phyloP scores from a whole-genome alignment of 805 yeast species.

The Cephaloascus fragrans region DNA sequence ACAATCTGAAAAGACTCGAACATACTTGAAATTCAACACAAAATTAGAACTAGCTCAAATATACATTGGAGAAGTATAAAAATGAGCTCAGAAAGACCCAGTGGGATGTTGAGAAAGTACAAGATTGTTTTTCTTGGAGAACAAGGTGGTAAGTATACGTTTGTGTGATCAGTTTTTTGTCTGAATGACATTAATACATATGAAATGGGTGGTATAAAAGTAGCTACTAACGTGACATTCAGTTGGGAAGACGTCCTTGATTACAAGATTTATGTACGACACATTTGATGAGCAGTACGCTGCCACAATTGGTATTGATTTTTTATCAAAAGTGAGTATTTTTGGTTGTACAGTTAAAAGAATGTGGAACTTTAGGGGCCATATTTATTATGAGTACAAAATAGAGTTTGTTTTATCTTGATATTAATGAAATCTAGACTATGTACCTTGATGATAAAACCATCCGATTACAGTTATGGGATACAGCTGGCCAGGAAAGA shows the following conservation, averaged over 20 bases:
- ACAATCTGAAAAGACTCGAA: too few relatives aligned
- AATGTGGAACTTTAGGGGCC: too few relatives aligned
- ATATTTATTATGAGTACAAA: too few relatives aligned
- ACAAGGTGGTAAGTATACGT: constrained; percentile 61
- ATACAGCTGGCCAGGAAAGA: constrained; percentile 95
- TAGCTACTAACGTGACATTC: background rate
- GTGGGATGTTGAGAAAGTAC: constrained; percentile 46
- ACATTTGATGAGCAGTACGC: constrained; percentile 93
- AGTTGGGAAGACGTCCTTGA: constrained; percentile 93
- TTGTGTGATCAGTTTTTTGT: background rate
- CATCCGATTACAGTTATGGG: constrained; percentile 92
- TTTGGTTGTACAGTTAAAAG: too few relatives aligned
- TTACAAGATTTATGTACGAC: constrained; percentile 97
- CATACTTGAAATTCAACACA: too few relatives aligned
- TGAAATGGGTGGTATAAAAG: background rate
- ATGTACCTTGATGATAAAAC: constrained; percentile 96
- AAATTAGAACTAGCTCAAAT: too few relatives aligned
- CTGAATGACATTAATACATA: background rate
- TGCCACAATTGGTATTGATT: constrained; percentile 96
- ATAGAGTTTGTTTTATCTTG: background rate
- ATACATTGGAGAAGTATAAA: too few relatives aligned
- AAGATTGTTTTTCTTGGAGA: constrained; percentile 97
- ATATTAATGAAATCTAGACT: constrained; percentile 26
- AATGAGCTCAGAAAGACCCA: background rate
- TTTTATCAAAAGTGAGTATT: constrained; percentile 56